These are phyloP conservation scores for Noccaea caerulescens DNA, from an alignment of 345 rosid genomes.

Conservation along the genomic window DNA sequence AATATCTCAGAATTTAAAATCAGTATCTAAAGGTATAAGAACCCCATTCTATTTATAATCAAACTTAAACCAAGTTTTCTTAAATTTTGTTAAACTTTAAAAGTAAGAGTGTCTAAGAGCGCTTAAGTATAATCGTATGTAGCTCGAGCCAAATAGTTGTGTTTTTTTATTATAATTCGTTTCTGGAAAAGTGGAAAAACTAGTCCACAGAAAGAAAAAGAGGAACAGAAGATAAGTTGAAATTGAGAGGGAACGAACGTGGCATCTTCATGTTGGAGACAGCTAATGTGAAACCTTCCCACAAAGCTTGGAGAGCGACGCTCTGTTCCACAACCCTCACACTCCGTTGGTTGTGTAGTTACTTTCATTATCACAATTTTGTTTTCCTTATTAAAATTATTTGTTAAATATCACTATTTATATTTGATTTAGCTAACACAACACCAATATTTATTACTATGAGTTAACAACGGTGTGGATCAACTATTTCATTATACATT, in stretches of 20 bases:
- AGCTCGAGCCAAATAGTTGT: slow-evolving; percentile 11
- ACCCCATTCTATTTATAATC: neutral
- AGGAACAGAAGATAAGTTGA: slow-evolving; percentile 13
- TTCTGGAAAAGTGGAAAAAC: neutral
- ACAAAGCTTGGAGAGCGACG: slow-evolving; percentile 42
- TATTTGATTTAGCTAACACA: neutral
- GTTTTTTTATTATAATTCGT: neutral
- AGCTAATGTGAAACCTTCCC: slow-evolving; percentile 56
- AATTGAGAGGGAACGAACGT: slow-evolving; percentile 45
- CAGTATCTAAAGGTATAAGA: neutral
- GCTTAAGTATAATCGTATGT: neutral
- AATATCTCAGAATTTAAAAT: neutral
- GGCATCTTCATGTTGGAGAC: slow-evolving; percentile 54
- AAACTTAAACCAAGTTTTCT: neutral
- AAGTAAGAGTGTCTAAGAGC: neutral
- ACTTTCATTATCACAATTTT: neutral
- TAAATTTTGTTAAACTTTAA: neutral
- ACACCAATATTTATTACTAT: no score
- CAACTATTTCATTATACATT: neutral
- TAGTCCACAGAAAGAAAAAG: neutral
- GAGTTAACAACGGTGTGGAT: slow-evolving; percentile 1
- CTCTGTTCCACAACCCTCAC: slow-evolving; percentile 19
- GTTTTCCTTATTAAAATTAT: neutral
- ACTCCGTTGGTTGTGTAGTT: slow-evolving; percentile 27
- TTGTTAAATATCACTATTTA: neutral